phyloP scores from a whole-genome alignment of 768 basidiomycete species.

The Ramaria sp. region DNA sequence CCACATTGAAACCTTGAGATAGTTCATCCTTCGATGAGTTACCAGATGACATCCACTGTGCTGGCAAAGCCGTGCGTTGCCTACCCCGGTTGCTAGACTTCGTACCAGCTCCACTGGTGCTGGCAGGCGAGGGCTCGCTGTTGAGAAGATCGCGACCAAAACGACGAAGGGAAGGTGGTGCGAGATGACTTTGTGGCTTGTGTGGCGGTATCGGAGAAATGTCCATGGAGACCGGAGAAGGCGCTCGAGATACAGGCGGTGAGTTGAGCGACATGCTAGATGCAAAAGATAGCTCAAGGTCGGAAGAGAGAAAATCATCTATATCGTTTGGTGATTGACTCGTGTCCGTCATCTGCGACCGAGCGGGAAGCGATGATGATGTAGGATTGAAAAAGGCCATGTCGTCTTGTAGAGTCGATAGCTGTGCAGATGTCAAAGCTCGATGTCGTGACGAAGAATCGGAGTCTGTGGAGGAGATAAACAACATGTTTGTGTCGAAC shows the following conservation, averaged over 20 bases:
- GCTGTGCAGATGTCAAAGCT: conserved; percentile 8
- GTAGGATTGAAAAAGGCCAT: conserved; percentile 8
- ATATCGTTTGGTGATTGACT: conserved; percentile 28
- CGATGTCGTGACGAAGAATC: background rate
- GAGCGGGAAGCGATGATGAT: conserved; percentile 2
- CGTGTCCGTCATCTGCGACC: background rate
- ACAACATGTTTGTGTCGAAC: conserved; percentile 2
- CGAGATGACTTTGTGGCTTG: conserved; percentile 16
- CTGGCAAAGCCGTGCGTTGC: conserved; percentile 53
- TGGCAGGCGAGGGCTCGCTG: conserved; percentile 21
- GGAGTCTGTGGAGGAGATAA: conserved; percentile 1
- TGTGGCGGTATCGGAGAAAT: conserved; percentile 55
- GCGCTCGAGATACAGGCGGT: conserved; percentile 36
- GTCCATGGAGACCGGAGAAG: conserved; percentile 58
- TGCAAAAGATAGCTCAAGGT: conserved; percentile 69
- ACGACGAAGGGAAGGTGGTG: conserved; percentile 30
- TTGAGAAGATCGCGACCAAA: conserved; percentile 74
- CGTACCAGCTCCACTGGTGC: conserved; percentile 17
- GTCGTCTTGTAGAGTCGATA: background rate
- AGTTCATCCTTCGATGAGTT: conserved; percentile 1
- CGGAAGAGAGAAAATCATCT: conserved; percentile 62
- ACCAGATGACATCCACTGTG: conserved; percentile 32
- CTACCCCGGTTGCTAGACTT: conserved; percentile 33
- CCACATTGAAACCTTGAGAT: background rate
- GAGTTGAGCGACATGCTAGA: conserved; percentile 75